Conservation (phyloP, 2,329 filamentous ascomycete genomes). For the Clonostachys sp. region DNA sequence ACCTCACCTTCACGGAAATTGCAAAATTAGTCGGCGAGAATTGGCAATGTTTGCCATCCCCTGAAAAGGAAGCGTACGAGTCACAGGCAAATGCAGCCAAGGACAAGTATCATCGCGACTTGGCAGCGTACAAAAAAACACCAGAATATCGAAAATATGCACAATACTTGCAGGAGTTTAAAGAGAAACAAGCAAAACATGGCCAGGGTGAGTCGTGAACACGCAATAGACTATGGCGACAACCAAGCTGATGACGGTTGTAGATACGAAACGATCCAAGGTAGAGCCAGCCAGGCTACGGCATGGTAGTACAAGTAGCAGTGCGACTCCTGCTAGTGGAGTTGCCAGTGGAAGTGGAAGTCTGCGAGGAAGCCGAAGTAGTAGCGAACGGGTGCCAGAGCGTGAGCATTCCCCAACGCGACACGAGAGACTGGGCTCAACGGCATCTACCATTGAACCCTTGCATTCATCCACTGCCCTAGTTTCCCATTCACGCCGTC, state of each 20-base stretch:
- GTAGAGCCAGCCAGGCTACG: constrained; percentile 29
- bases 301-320: constrained; percentile 34
- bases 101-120: constrained; percentile 69
- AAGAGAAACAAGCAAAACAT: constrained; percentile 60
- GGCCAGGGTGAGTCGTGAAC: constrained; percentile 41
- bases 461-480: constrained; percentile 5
- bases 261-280: constrained; percentile 40
- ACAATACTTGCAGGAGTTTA: constrained; percentile 73
- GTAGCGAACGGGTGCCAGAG: constrained; percentile 39
- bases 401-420: constrained; percentile 42
- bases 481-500: neutral
- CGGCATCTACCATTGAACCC: constrained; percentile 38
- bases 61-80: constrained; percentile 69
- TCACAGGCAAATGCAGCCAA: constrained; percentile 68
- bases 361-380: constrained; percentile 33
- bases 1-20: constrained; percentile 77
- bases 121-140: constrained; percentile 76
- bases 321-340: constrained; percentile 24
- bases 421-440: constrained; percentile 42
- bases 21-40: constrained; percentile 78
- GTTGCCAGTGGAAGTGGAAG: constrained; percentile 36
- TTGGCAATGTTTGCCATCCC: constrained; percentile 67
- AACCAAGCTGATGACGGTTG: constrained; percentile 3
- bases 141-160: constrained; percentile 63
- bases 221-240: neutral